Percentiles rank a stretch among this genome's conserved stretches.
Conservation (phyloP, 768 basidiomycete species). For the Serendipita sp. region DNA sequence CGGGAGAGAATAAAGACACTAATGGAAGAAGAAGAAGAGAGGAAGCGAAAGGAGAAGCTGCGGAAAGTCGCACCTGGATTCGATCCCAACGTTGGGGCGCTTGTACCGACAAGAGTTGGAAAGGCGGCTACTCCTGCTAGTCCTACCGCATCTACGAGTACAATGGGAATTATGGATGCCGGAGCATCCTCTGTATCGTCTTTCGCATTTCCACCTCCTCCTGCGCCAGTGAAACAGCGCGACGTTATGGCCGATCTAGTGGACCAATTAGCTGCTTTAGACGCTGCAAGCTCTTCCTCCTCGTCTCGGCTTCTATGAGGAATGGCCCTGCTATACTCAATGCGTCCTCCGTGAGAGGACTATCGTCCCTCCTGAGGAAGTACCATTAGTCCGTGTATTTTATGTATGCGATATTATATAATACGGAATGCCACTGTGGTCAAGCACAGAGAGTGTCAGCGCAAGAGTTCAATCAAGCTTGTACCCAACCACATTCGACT, state of each 20-base stretch:
- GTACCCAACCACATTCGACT: no score
- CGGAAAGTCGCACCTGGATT: conserved; percentile 73
- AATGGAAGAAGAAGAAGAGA: neutral
- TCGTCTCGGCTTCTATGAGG: neutral
- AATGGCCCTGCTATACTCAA: no score
- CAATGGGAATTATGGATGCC: conserved; percentile 6
- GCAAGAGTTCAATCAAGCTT: no score
- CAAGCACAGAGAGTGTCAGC: no score
- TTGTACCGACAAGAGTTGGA: conserved; percentile 35
- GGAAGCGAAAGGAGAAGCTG: conserved; percentile 34
- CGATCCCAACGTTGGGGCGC: conserved; percentile 42
- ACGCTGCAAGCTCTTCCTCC: conserved; percentile 18
- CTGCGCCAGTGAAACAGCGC: conserved; percentile 14
- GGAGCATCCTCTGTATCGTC: conserved; percentile 18
- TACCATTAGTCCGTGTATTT: no score
- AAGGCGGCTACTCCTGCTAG: conserved; percentile 12
- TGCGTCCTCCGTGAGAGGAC: no score
- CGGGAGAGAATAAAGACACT: conserved; percentile 24
- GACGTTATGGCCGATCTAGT: conserved; percentile 73
- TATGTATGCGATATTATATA: no score
- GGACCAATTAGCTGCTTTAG: conserved; percentile 61
- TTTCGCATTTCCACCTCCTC: conserved; percentile 11
- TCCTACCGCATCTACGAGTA: neutral
- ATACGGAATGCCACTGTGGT: no score
- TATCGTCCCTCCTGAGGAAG: no score